A percentile compares a stretch with the other conserved stretches of the same genome.
These are phyloP conservation scores for Polyplosphaeria fusca DNA, from an alignment of 495 filamentous ascomycete genomes.

Conservation along the genomic window DNA sequence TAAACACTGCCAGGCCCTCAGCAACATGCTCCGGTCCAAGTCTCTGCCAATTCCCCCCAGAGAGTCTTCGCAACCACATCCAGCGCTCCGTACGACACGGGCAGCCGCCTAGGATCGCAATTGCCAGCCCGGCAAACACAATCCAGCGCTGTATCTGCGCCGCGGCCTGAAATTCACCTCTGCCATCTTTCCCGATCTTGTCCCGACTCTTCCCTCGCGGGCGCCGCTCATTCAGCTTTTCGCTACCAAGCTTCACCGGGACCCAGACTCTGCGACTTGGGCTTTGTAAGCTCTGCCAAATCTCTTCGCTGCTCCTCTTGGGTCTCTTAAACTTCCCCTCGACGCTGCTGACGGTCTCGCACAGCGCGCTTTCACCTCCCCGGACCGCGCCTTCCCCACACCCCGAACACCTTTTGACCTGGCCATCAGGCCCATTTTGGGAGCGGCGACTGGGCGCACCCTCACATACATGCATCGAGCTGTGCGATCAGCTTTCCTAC, in stretches of 20 bases:
- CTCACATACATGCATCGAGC: conserved; percentile 47
- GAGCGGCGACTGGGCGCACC: conserved; percentile 57
- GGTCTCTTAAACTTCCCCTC: too few relatives aligned
- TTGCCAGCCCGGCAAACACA: neutral
- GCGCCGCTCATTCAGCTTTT: conserved; percentile 1
- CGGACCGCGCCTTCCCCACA: conserved; percentile 3
- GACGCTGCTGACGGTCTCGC: too few relatives aligned
- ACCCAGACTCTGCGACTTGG: neutral
- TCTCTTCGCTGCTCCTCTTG: neutral
- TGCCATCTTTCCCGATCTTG: neutral
- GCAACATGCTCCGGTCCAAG: neutral
- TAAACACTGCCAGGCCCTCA: conserved; percentile 8
- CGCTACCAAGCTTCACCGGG: conserved; percentile 6
- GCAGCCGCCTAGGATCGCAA: conserved; percentile 11
- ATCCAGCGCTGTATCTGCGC: neutral
- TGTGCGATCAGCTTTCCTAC: conserved; percentile 10
- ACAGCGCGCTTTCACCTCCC: too few relatives aligned
- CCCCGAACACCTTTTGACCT: too few relatives aligned
- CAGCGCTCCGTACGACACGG: neutral
- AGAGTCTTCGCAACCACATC: neutral
- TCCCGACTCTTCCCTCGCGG: neutral
- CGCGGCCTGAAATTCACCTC: neutral
- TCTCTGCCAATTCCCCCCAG: neutral
- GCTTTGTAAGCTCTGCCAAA: conserved; percentile 15
- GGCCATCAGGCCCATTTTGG: conserved; percentile 23